Evolutionary conservation across 2,329 filamentous ascomycete species (phyloP).

Genomic region (Phoma sp.): DNA sequence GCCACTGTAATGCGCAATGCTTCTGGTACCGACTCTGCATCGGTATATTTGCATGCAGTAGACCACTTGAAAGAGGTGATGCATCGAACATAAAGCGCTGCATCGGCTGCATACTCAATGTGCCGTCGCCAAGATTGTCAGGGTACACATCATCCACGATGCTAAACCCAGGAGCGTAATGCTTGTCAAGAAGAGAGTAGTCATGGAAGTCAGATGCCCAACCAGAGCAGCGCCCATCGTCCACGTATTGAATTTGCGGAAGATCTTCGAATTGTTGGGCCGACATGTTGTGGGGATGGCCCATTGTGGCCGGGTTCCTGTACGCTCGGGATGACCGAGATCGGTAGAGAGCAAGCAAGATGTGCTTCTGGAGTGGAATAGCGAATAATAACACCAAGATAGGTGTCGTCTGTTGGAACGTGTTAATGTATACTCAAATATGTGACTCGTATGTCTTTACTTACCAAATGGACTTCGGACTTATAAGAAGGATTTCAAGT

Average conservation of each 20-base stretch:
- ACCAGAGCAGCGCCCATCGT: slow-evolving; percentile 23
- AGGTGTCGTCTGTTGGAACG: not conserved
- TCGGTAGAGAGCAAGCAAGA: not conserved
- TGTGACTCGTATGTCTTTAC: not conserved
- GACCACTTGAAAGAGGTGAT: slow-evolving; percentile 31
- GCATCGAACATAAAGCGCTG: slow-evolving; percentile 45
- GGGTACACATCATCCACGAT: slow-evolving; percentile 28
- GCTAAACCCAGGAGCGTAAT: slow-evolving; percentile 16
- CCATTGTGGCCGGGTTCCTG: not conserved
- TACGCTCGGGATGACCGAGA: slow-evolving; percentile 7
- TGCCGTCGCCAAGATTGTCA: slow-evolving; percentile 25
- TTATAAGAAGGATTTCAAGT: slow-evolving; percentile 1
- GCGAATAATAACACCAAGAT: not conserved
- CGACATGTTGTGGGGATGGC: slow-evolving; percentile 16
- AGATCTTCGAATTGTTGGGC: slow-evolving; percentile 39
- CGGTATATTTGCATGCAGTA: slow-evolving; percentile 40
- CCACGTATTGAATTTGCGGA: slow-evolving; percentile 36
- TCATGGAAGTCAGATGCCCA: slow-evolving; percentile 14
- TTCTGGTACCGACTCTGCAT: slow-evolving; percentile 22
- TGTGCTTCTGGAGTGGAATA: not conserved
- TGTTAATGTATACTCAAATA: not conserved
- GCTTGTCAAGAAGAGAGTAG: slow-evolving; percentile 15
- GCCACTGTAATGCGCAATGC: slow-evolving; percentile 33
- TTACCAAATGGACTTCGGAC: not conserved
- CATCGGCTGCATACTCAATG: slow-evolving; percentile 38